These are phyloP conservation scores for Dendrocalamus sinicus DNA, from an alignment of 176 grass and related monocot species.

Conservation along the genomic window DNA sequence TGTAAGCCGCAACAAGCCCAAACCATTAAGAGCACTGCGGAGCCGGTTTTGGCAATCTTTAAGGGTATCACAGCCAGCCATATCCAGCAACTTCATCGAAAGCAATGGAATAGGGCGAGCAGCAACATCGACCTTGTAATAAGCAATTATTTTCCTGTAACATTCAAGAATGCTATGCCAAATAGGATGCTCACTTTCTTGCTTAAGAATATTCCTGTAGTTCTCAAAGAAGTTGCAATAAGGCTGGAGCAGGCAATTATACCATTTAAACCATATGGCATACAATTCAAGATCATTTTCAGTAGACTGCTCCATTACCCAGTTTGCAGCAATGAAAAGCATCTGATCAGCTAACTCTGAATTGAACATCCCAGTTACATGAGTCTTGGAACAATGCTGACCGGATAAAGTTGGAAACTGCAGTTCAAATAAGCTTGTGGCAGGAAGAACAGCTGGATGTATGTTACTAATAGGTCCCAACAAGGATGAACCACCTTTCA, in stretches of 20 bases:
- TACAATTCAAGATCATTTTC: conserved; percentile 68
- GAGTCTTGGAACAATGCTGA: conserved; percentile 31
- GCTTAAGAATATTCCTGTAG: conserved; percentile 57
- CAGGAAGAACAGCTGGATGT: conserved; percentile 56
- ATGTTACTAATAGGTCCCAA: conserved; percentile 35
- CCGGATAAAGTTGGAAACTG: conserved; percentile 51
- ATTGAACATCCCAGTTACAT: conserved; percentile 48
- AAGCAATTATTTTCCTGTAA: conserved; percentile 57
- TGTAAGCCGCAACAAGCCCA: conserved; percentile 71
- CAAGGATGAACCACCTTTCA: conserved; percentile 24
- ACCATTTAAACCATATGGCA: conserved; percentile 70
- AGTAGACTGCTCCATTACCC: conserved; percentile 82
- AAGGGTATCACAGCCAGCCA: conserved; percentile 52
- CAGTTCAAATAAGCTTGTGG: conserved; percentile 47
- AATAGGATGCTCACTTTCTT: conserved; percentile 71
- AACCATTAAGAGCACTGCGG: conserved; percentile 46
- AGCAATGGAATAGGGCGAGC: conserved; percentile 60
- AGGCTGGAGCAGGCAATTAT: conserved; percentile 53
- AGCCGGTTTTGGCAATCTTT: conserved; percentile 51
- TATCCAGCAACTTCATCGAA: conserved; percentile 61
- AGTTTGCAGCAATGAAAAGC: conserved; percentile 94
- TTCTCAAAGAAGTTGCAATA: conserved; percentile 74
- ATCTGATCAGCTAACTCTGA: conserved; percentile 60
- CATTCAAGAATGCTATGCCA: conserved; percentile 66
- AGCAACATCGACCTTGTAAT: conserved; percentile 67